Base-by-base conservation (phyloP, 164 flowering plant species). In the Hamamelis virginiana region DNA sequence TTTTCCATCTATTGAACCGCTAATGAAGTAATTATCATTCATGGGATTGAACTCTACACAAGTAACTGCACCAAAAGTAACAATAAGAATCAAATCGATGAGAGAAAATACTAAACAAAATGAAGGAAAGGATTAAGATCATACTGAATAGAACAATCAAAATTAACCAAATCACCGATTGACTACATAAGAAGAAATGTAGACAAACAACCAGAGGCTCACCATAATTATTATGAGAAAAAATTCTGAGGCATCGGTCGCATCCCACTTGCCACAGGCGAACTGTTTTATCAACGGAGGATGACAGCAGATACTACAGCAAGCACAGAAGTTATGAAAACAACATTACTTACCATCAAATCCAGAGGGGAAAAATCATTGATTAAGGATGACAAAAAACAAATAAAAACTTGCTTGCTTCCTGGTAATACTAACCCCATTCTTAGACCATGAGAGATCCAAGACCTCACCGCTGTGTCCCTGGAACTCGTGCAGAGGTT, bases 1-100 rank as follows among this genome's bases (percentile, higher is more conserved):
- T 81, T 86, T 89, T 46, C 97, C 97, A 75, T 91, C 97, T 55
- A 91, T 85, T 55, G 97, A 91, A 47, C 97, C 97, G 53, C 94
- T 91, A 64, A 88, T 88, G 80, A 91, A 91, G 50, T 75, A 83
- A 72, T 86, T 78, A 66, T 85, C 89, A 80, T 91, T 81, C 57
- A 80, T 74, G 9, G 97, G 92, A 63, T 89, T 88, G 82, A 91
- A 89, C 46, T 85, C 81, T 33, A 88, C 82, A 60, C 86, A 82
- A 18, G 94, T 89, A 41, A 91, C 97, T 91, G 87, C 83, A 76
- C 46, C 58, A 71, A 71, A 55, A 59, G 65, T 26, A 59, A 58
- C 1, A 58, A n/a, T 13, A 69, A 53, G 1, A 58, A 56, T 27
- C 16, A 66, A 62, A 62, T 50, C n/a, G 41, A 52, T 69, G 25